These are phyloP conservation scores for Suzukiozyma palmioleophila DNA, from an alignment of 1,139 yeast species.

Conservation along the genomic window DNA sequence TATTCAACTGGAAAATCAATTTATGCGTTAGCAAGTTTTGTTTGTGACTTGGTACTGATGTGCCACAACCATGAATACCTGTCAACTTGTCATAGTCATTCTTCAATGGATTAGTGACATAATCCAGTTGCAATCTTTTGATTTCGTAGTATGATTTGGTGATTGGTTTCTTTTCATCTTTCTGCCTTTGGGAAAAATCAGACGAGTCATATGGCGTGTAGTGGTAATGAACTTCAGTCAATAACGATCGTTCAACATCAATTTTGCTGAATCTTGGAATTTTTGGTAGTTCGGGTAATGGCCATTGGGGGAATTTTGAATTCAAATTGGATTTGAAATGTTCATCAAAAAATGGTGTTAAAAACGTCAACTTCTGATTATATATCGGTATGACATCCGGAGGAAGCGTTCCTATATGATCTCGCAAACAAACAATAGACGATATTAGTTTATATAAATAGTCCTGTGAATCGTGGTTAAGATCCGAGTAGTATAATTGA, in stretches of 20 bases:
- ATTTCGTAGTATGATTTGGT: conserved; percentile 50
- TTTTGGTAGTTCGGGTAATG: conserved; percentile 67
- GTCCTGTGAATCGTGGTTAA: conserved; percentile 27
- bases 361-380: conserved; percentile 58
- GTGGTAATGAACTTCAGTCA: conserved; percentile 72
- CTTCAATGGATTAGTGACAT: conserved; percentile 61
- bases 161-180: conserved; percentile 7
- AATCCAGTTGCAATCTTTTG: conserved; percentile 66
- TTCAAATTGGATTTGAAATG: conserved; percentile 24
- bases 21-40: conserved; percentile 31
- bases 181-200: conserved; percentile 16
- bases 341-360: conserved; percentile 54
- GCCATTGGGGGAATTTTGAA: conserved; percentile 51
- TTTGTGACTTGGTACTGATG: conserved; percentile 16
- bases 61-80: conserved; percentile 45
- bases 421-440: conserved; percentile 78
- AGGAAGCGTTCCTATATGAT: conserved; percentile 79
- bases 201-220: conserved; percentile 51
- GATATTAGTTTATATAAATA: conserved; percentile 69
- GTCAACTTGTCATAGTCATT: conserved; percentile 52
- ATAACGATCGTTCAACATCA: conserved; percentile 75
- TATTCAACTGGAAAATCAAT: conserved; percentile 33
- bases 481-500: conserved; percentile 28
- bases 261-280: conserved; percentile 59
- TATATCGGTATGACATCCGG: conserved; percentile 76